Base-by-base conservation (phyloP, 2,329 filamentous ascomycete genomes). In the Neofusicoccum cordaticola region DNA sequence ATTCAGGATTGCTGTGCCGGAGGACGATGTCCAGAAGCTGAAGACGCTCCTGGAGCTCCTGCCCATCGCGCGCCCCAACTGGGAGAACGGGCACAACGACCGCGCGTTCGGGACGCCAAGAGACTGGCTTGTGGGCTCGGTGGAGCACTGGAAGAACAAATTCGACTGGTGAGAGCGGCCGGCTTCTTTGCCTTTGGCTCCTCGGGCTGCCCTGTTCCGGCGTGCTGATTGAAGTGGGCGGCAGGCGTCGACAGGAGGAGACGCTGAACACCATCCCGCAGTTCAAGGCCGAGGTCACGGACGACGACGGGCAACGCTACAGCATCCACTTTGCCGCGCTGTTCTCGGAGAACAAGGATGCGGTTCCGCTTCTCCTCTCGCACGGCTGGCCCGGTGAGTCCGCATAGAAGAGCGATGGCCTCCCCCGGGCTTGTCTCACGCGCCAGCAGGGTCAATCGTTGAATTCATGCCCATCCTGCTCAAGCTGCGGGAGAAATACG, bases 301-400 rank as follows among this genome's bases (percentile, higher is more conserved):
- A 82, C 27, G 72, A 73, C 4, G 73, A 78, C 6, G 74, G 74
- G 17, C 66, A 67, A 11, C 69, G 68, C 0, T 76, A 81, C 63
- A 70, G 77, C 3, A 75, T 87, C 45, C 84, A 87, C 68, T 87
- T 87, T 69, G 71, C 79, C 1, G 85, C 80, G 0, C 74, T 87
- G 0, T 87, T 87, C 66, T 86, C 85, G 0, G 68, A 77, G 44
- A 81, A 79, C 17, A 47, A 72, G 1, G 78, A 82, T 66, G 85
- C 85, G 0, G 76, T 83, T 1, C 85, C 85, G 0, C 67, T 87
- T 9, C 68, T 80, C 2, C 75, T 85, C 11, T 70, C 84, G n/a
- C 84, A 87, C 66, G 85, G 85, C 9, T 58, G 53, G 53, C 53
- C 53, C 2, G 53, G 53, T 51, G 87, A 84, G 84, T n/a, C 22